Percentiles rank a stretch among this genome's conserved stretches.
Conservation (phyloP, 495 filamentous ascomycete species). For the Aspergillus wentii region DNA sequence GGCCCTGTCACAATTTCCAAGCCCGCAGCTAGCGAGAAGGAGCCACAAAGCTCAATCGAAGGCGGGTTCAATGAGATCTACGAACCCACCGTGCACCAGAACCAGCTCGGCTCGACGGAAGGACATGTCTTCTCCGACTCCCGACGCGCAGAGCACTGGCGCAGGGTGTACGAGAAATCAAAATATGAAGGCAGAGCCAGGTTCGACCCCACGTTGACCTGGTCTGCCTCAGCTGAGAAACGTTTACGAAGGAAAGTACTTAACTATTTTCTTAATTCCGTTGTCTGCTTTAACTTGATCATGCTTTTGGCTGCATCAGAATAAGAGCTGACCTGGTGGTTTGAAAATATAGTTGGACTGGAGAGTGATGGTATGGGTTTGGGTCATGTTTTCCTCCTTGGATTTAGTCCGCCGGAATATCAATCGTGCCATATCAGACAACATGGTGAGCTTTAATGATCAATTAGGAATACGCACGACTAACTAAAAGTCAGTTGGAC, state of each 20-base stretch:
- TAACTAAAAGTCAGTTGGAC: too few species aligned
- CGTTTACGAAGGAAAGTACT: constrained; percentile 39
- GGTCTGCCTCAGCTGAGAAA: constrained; percentile 47
- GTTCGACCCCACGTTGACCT: constrained; percentile 40
- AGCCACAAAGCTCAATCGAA: too few species aligned
- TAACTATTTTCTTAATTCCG: constrained; percentile 24
- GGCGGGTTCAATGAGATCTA: too few species aligned
- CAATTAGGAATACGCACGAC: too few species aligned
- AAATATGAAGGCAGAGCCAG: constrained; percentile 40
- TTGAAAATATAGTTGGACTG: constrained; percentile 16
- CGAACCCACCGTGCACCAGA: too few species aligned
- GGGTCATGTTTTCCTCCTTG: constrained; percentile 3
- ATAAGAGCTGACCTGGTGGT: too few species aligned
- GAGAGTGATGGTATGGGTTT: constrained; percentile 1
- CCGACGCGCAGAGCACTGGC: constrained; percentile 28
- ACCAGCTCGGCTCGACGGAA: too few species aligned
- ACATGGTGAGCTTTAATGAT: constrained; percentile 2
- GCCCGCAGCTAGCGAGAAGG: too few species aligned
- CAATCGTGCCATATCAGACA: constrained; percentile 1
- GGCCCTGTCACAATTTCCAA: too few species aligned
- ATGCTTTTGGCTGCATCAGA: constrained; percentile 46
- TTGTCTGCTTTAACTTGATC: constrained; percentile 18
- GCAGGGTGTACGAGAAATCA: constrained; percentile 29
- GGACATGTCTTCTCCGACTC: constrained; percentile 23
- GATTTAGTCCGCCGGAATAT: constrained; percentile 2